Evolutionary conservation across 2,329 filamentous ascomycete species (phyloP), one percentile per base, ranked within the genome.

Genomic region (Thelonectria blattea): DNA sequence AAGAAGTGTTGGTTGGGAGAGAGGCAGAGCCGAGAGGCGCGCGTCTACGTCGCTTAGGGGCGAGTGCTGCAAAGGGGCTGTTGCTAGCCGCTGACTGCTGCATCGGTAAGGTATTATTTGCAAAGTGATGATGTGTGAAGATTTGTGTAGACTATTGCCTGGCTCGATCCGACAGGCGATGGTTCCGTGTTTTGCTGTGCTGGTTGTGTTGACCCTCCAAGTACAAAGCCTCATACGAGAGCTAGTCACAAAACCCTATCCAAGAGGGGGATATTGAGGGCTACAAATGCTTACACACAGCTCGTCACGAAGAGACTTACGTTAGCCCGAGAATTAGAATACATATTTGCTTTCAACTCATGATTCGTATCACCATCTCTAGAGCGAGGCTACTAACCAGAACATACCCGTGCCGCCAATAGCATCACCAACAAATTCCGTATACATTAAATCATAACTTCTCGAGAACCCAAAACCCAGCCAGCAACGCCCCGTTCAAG

Each of bases 401-500:
- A 15, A 37, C 34, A 2, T 30, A 30, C 27, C 27, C 27, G 2
- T 37, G 34, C 34, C 34, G 12, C 27, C 27, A 9, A 30, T 30
- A 10, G 27, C 57, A 60, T 47, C 43, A 56, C 43, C 46, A 67
- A 50, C 50, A 51, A 56, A 49, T 41, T 55, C 45, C 51, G 51
- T 59, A 60, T 39, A 61, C 9, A 51, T 56, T 37, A 17, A 22
- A 56, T 62, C 56, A 62, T 67, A 62, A 68, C 43, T 24, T 10
- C 22, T 15, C 34, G 4, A 6, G 34, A 14, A 37, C 4, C 34
- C 34, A 14, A 4, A 49, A 34, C 39, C 42, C 46, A n/a, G n/a
- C n/a, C n/a, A n/a, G n/a, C n/a, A 9, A 18, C 17, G 22, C 30
- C 49, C 46, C 48, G 60, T 78, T 72, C 12, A 92, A 55, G 88